Evolutionary conservation across 257 asterid species (phyloP).

Genomic region (Penstemon newberryi): DNA sequence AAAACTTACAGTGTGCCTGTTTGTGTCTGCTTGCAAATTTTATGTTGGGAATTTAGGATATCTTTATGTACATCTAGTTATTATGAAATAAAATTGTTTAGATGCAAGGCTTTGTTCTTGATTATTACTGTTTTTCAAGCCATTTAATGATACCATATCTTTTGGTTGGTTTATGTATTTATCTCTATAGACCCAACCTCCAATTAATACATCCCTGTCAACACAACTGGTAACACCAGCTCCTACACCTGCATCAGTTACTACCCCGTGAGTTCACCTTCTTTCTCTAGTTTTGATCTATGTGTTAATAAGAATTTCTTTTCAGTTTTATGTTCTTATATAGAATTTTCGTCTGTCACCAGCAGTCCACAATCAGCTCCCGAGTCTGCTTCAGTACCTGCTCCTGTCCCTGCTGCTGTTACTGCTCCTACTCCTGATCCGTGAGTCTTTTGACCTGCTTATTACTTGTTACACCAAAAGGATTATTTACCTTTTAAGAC

Average conservation of each 20-base stretch:
- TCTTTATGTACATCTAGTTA: neutral
- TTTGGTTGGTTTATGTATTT: constrained; percentile 26
- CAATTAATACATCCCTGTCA: constrained; percentile 50
- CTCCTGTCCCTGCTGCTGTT: constrained; percentile 22
- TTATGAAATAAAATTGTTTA: neutral
- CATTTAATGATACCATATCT: constrained; percentile 7
- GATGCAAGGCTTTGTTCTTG: neutral
- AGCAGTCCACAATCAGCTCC: constrained; percentile 65
- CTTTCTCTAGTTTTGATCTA: constrained; percentile 25
- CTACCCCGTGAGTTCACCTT: constrained; percentile 52
- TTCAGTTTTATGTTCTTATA: constrained; percentile 11
- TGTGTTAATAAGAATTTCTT: neutral
- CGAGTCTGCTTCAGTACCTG: constrained; percentile 49
- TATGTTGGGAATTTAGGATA: neutral
- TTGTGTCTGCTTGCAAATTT: constrained; percentile 14
- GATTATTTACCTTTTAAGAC: neutral
- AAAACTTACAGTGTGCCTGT: neutral
- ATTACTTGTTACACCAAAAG: constrained; percentile 2
- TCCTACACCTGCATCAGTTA: constrained; percentile 51
- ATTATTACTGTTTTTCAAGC: neutral
- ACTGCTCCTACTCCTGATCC: constrained; percentile 31
- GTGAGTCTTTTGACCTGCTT: constrained; percentile 46
- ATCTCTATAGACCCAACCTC: constrained; percentile 51
- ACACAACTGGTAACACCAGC: constrained; percentile 59
- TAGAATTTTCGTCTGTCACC: constrained; percentile 18